A percentile compares a stretch with the other conserved stretches of the same genome.
These are phyloP conservation scores for Sutorius australiensis DNA, from an alignment of 768 basidiomycete species.

Conservation along the genomic window DNA sequence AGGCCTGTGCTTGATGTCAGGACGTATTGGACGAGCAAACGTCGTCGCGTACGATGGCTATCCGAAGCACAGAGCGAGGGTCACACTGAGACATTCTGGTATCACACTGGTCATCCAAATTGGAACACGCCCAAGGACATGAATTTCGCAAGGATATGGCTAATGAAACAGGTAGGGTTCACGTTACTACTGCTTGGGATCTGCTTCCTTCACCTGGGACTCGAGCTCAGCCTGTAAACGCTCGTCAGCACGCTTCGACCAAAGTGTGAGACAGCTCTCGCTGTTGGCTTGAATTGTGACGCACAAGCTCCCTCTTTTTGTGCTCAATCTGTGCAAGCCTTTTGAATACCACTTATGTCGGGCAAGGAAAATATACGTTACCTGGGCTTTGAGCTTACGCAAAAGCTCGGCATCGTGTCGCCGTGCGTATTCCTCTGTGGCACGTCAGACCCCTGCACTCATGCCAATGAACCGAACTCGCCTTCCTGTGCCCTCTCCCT, in stretches of 20 bases:
- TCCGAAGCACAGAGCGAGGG: constrained; percentile 11
- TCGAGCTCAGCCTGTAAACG: constrained; percentile 28
- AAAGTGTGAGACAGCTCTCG: constrained; percentile 14
- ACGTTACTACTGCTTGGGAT: constrained; percentile 23
- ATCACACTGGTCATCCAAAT: neutral
- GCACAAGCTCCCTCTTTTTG: constrained; percentile 32
- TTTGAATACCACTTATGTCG: neutral
- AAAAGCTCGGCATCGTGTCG: constrained; percentile 55
- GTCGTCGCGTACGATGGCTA: constrained; percentile 24
- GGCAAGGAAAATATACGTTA: constrained; percentile 25
- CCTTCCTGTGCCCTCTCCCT: constrained; percentile 74
- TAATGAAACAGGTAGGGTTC: constrained; percentile 2
- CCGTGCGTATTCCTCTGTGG: constrained; percentile 60
- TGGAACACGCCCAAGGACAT: neutral
- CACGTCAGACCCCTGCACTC: neutral
- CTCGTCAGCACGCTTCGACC: constrained; percentile 9
- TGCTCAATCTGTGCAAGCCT: constrained; percentile 23
- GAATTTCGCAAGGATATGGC: neutral
- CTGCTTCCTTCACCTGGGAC: constrained; percentile 23
- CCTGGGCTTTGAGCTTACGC: constrained; percentile 55
- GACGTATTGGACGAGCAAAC: no score
- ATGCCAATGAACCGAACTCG: constrained; percentile 15
- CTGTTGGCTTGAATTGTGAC: constrained; percentile 14
- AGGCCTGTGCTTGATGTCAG: constrained; percentile 13
- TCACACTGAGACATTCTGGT: constrained; percentile 11